Evolutionary conservation across 2,329 filamentous ascomycete genomes (phyloP), one percentile per base, ranked within the genome.

Genomic region (Thermothelomyces thermophilus): DNA sequence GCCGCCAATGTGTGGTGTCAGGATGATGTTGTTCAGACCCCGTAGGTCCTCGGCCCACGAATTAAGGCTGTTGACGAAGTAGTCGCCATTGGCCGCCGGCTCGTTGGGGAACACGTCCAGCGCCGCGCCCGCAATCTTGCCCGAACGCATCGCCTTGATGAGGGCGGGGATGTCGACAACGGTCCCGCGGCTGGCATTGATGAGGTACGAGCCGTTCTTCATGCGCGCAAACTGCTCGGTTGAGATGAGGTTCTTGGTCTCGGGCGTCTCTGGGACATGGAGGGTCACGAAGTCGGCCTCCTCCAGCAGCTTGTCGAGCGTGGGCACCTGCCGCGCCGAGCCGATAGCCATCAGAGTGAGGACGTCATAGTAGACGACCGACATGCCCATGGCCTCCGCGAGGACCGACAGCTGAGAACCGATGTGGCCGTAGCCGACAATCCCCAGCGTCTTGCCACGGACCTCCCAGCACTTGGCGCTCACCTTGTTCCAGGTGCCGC

Each of bases 401-500:
- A 98, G 75, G 36, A 98, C 93, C 0, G 90, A 97, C 56, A 98
- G 74, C 70, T 98, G 93, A 45, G 89, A 90, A 55, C 93, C 93
- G 65, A 98, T 97, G 66, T 98, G 93, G 55, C 93, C 93, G 64
- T 98, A 98, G 26, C 93, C 93, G 58, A 98, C 83, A 63, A 98
- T 97, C 43, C 86, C 93, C 46, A 98, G 77, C 37, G 91, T 97
- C 77, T 98, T 98, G 67, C 93, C 93, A 62, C 93, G 84, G 62
- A 97, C 90, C 69, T 98, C 93, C 93, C 93, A 97, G 78, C 93
- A 98, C 65, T 87, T 90, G 63, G 80, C 79, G 73, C 90, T 95
- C 63, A 97, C 90, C 74, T 98, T 98, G 71, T 97, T 97, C 93
- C 93, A 98, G 37, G 82, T 89, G 50, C 93, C 93, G 50, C 80